Percentiles rank a stretch among this genome's conserved stretches.
Evolutionary conservation across 2,329 filamentous ascomycete species (phyloP).

Genomic region (Alternaria gansuensis): DNA sequence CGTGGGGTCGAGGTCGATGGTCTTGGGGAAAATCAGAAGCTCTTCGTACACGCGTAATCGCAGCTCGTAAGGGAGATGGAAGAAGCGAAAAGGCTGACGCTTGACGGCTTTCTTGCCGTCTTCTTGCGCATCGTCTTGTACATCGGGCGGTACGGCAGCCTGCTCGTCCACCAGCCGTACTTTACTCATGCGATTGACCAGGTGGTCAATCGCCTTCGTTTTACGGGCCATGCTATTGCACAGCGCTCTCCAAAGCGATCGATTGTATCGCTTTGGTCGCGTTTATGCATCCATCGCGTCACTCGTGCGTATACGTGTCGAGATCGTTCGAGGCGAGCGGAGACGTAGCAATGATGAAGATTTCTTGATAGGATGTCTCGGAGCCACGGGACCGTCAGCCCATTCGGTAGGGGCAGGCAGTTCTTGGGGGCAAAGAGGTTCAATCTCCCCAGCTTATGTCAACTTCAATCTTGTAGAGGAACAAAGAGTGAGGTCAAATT

Average conservation of each 20-base stretch:
- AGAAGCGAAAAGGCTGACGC: constrained; percentile 58
- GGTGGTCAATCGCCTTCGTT: constrained; percentile 39
- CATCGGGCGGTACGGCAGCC: constrained; percentile 10
- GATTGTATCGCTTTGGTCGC: constrained; percentile 46
- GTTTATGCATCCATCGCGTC: constrained; percentile 56
- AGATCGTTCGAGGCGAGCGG: constrained; percentile 13
- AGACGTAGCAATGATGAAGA: constrained; percentile 19
- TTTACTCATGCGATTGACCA: constrained; percentile 39
- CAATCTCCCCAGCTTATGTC: constrained; percentile 62
- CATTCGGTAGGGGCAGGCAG: constrained; percentile 42
- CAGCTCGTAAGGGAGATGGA: constrained; percentile 63
- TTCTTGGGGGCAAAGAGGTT: constrained; percentile 53
- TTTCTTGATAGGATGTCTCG: constrained; percentile 39
- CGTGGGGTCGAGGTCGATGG: constrained; percentile 72
- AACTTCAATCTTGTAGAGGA: constrained; percentile 65
- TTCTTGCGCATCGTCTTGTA: background rate
- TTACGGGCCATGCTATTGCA: constrained; percentile 30
- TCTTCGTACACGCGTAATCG: constrained; percentile 61
- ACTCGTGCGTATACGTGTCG: constrained; percentile 25
- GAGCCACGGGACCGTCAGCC: constrained; percentile 51
- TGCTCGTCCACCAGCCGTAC: constrained; percentile 31
- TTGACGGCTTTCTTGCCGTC: constrained; percentile 14
- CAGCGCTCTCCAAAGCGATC: constrained; percentile 40
- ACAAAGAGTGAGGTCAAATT: constrained; percentile 67
- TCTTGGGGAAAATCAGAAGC: constrained; percentile 60